Base-by-base conservation (phyloP, 2,329 filamentous ascomycete species). In the Ophiognomonia clavigignenti-juglandacearum region DNA sequence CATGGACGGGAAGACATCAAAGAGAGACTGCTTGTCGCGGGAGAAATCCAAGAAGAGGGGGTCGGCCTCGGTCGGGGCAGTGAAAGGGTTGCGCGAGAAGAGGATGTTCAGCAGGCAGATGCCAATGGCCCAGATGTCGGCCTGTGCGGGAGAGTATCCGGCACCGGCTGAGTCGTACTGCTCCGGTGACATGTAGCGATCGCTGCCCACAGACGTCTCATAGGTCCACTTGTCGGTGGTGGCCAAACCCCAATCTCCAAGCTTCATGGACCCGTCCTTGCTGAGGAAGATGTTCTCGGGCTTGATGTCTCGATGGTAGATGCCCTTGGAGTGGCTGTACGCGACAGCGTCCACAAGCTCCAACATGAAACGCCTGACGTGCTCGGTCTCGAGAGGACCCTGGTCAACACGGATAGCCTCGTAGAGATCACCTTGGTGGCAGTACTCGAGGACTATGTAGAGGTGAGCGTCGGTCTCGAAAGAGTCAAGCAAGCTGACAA, bases 141-240 rank as follows among this genome's bases (percentile, higher is more conserved):
- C 93, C 69, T 93, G 83, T 38, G 88, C 88, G 39, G 93, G 91
- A 47, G 89, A 92, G 70, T 98, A 98, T 50, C 93, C 93, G 53
- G 80, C 82, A 53, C 84, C 85, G 56, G 84, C 82, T 44, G 91
- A 90, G 64, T 97, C 92, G 60, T 93, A 97, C 68, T 98, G 93
- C 69, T 98, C 93, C 5, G 93, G 93, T 47, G 93, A 91, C 93
- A 98, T 98, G 72, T 98, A 98, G 47, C 93, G 89, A 64, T 98
- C 93, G 64, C 93, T 97, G 56, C 93, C 93, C 39, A 98, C 93
- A 53, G 88, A 93, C 54, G 86, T 85, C 73, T 98, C 93, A 59
- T 86, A 86, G 20, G 88, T 95, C 90, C 89, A 96, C 57, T 83
- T 76, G 52, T 95, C 89, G 6, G 83, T 87, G 10, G 92, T 96